Conservation (phyloP, 83 land plant species). For the Picea abies region DNA sequence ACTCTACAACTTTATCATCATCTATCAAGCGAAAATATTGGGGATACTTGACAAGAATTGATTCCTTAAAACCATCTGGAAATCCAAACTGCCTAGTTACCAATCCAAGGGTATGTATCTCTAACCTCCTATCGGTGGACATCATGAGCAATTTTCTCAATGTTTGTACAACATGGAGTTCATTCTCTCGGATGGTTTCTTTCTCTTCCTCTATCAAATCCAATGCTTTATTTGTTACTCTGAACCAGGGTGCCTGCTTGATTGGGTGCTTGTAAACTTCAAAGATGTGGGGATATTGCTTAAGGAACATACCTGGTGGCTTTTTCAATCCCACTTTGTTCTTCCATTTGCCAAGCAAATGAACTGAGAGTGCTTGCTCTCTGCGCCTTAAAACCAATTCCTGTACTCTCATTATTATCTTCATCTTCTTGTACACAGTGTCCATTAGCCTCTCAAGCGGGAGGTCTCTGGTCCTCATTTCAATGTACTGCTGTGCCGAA, state of each 20-base stretch:
- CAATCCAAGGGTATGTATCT: conserved; percentile 46
- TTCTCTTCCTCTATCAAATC: conserved; percentile 41
- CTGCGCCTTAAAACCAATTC: conserved; percentile 33
- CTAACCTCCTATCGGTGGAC: conserved; percentile 31
- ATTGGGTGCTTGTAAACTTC: conserved; percentile 50
- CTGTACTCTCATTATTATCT: conserved; percentile 15
- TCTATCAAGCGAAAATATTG: conserved; percentile 33
- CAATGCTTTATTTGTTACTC: conserved; percentile 17
- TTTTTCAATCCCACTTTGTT: conserved; percentile 31
- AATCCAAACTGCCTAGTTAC: conserved; percentile 51
- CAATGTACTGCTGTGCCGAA: too few species aligned
- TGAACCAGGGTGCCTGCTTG: conserved; percentile 41
- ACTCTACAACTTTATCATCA: conserved; percentile 31
- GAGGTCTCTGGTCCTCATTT: too few species aligned
- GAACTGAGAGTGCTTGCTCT: conserved; percentile 31
- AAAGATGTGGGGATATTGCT: conserved; percentile 51
- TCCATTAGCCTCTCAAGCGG: too few species aligned
- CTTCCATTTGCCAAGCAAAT: conserved; percentile 42
- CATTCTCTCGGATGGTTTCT: conserved; percentile 10
- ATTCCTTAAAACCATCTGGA: conserved; percentile 46
- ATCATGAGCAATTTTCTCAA: conserved; percentile 58
- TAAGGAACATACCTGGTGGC: conserved; percentile 26
- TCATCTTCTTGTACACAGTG: conserved; percentile 17
- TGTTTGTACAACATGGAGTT: conserved; percentile 16
- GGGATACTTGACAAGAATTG: conserved; percentile 37